Base-by-base conservation (phyloP, 139 green algal genomes). In the Chloropicon primus region DNA sequence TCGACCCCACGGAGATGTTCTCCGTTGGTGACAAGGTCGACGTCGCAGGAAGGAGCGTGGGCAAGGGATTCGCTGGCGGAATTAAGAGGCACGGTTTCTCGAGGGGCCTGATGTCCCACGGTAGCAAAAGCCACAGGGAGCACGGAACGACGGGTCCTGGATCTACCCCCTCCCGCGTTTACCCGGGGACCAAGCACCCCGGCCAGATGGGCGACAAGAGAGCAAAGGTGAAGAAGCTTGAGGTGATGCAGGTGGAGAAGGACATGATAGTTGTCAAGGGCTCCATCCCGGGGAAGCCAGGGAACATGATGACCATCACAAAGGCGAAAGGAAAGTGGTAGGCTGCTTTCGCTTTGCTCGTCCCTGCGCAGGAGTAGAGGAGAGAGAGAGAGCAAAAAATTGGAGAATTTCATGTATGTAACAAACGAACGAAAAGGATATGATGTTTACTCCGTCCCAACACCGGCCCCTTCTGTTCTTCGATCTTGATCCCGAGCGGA, bases 71-170 rank as follows among this genome's bases (percentile, higher is more conserved):
- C 54, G 24, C 87, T 95, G 93, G 93, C 77, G 87, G 86, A 72
- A 97, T 99, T 85, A 99, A 99, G 93, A 81, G 91, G n/a, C 94
- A 89, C 83, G 87, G 89, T 84, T 91, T 95, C 85, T 86, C 90
- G n/a, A 88, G 95, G 24, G 95, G 95, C 77, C 75, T 84, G 76
- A 99, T 98, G 95, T 94, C 94, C 28, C 95, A 99, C 90, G 95
- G 95, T 74, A 97, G 91, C 80, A 98, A 98, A 85, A 93, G 85
- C 21, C 90, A 99, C 86, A 88, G 95, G 80, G 80, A 97, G 87
- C 94, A 96, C 76, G 95, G 95, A 72, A 96, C 92, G 83, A 97
- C 93, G 41, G 95, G 95, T 73, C 76, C 89, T 5, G 89, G 87
- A 75, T 93, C 95, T 74, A 96, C 92, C 1, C 95, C 95, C 27